phyloP scores from a whole-genome alignment of 1,284 basidiomycete genomes.

The Pascua sp. region DNA sequence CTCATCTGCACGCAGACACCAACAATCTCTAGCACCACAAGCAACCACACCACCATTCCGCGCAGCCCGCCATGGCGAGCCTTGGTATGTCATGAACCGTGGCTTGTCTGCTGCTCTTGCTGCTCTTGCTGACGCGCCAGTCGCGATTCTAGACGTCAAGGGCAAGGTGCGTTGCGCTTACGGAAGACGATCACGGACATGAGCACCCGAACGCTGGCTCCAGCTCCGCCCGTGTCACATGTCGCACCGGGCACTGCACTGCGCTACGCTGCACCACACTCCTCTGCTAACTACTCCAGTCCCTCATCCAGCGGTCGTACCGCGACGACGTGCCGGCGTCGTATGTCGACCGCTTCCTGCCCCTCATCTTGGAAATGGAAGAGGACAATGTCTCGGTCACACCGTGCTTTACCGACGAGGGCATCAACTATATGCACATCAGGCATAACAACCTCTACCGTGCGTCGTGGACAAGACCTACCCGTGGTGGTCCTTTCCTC shows the following conservation, averaged over 20 bases:
- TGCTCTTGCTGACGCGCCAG: conserved; percentile 40
- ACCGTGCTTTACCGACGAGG: conserved; percentile 90
- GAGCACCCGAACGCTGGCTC: not conserved
- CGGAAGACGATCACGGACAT: too few species aligned
- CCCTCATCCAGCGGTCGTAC: conserved; percentile 95
- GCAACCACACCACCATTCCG: not conserved
- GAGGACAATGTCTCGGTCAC: conserved; percentile 93
- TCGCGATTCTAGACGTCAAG: conserved; percentile 97
- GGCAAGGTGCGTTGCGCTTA: conserved; percentile 57
- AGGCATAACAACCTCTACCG: conserved; percentile 95
- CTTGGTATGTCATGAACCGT: conserved; percentile 22
- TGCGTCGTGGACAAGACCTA: conserved; percentile 53
- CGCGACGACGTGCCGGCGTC: conserved; percentile 89
- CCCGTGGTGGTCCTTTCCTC: not conserved
- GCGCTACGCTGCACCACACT: not conserved
- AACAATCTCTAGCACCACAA: not conserved
- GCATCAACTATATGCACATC: conserved; percentile 98
- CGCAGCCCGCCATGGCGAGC: conserved; percentile 32
- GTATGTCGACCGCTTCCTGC: conserved; percentile 89
- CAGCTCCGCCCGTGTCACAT: not conserved
- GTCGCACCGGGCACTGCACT: too few species aligned
- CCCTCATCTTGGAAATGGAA: conserved; percentile 91
- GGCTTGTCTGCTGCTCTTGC: too few species aligned
- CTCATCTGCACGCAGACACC: not conserved
- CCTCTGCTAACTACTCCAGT: conserved; percentile 51